A percentile compares a stretch with the other conserved stretches of the same genome.
phyloP scores from a whole-genome alignment of 2,329 filamentous ascomycete genomes.

The Botryotinia convoluta region DNA sequence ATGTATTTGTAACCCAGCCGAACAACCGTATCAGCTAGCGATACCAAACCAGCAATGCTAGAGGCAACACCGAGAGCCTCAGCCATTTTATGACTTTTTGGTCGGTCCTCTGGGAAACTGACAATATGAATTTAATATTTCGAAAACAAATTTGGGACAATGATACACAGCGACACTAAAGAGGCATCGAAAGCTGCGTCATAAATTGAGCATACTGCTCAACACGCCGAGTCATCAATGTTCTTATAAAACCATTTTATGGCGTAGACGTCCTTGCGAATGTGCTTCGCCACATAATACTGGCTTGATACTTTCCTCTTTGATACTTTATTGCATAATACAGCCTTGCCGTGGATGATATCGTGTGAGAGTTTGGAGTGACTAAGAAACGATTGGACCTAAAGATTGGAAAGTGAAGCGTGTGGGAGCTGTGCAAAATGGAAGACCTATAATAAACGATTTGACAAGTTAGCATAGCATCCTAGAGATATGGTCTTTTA shows the following conservation, averaged over 20 bases:
- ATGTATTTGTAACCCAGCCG: slow-evolving; percentile 21
- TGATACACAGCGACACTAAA: neutral
- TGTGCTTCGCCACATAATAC: neutral
- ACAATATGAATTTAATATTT: neutral
- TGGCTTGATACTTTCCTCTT: neutral
- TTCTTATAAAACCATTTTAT: neutral
- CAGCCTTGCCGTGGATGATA: neutral
- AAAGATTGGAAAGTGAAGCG: neutral
- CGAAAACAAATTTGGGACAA: neutral
- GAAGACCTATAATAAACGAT: neutral
- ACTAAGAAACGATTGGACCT: neutral
- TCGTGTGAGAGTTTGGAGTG: neutral
- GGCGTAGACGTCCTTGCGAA: neutral
- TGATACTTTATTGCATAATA: neutral
- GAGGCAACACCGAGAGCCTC: neutral
- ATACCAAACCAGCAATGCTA: slow-evolving; percentile 20
- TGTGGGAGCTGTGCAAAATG: neutral
- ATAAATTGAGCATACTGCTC: neutral
- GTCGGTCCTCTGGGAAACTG: rapidly evolving
- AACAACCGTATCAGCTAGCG: slow-evolving; percentile 19
- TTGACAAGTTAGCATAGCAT: neutral
- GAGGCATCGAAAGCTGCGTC: neutral
- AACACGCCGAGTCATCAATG: neutral
- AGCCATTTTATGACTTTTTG: neutral
- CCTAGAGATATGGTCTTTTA: neutral